phyloP scores from a whole-genome alignment of 2,329 filamentous ascomycete species.

The Epichloe coenophiala region DNA sequence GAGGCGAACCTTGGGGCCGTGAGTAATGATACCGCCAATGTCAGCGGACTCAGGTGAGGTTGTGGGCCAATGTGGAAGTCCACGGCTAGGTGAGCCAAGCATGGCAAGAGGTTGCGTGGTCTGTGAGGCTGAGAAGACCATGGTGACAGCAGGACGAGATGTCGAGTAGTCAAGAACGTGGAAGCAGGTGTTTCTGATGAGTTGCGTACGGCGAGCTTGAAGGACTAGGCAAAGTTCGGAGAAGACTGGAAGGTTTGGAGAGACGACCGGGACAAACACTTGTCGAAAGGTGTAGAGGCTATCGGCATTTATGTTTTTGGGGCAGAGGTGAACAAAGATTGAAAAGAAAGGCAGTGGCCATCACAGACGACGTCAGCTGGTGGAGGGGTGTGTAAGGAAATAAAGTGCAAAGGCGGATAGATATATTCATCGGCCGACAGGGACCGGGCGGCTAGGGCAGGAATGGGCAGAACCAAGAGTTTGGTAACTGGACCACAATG shows the following conservation, averaged over 20 bases:
- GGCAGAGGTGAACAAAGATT: not conserved
- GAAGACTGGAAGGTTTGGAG: not conserved
- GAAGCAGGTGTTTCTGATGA: not conserved
- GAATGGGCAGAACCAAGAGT: conserved; percentile 10
- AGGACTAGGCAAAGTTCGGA: not conserved
- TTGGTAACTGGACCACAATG: conserved; percentile 8
- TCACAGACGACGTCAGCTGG: not conserved
- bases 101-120: not conserved
- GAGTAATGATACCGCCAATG: conserved; percentile 2
- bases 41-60: conserved; percentile 1
- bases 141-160: not conserved
- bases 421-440: conserved; percentile 3
- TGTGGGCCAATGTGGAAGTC: not conserved
- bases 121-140: not conserved
- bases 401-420: not conserved
- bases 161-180: too few relatives aligned
- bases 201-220: not conserved
- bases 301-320: conserved; percentile 22
- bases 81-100: not conserved
- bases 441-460: conserved; percentile 6
- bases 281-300: conserved; percentile 12
- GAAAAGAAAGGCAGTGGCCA: not conserved
- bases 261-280: not conserved
- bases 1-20: conserved; percentile 7
- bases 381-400: not conserved